Base-by-base conservation (phyloP, 2,329 filamentous ascomycete species). In the Arthroderma uncinatum region DNA sequence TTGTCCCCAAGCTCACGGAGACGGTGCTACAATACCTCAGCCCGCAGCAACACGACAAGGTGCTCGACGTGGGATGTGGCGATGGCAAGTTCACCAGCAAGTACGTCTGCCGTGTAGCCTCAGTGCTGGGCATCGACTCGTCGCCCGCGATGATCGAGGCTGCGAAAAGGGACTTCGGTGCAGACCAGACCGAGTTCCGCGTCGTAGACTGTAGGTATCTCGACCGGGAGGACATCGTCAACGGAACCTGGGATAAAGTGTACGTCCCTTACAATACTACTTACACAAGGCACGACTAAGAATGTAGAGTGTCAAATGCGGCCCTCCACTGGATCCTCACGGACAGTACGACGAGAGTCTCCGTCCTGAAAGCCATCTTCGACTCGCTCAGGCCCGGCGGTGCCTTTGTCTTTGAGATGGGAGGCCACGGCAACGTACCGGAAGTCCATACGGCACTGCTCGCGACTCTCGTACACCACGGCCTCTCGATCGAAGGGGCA, bases 241-340 rank as follows among this genome's bases (percentile, higher is more conserved):
- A 65, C 53, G 68, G 67, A 50, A 64, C 57, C 4, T 77, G 69
- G 64, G 70, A 74, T 60, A 85, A 85, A 64, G 77, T 76, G 63
- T 86, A 60, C 53, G 64, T 48, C 25, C 14, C 48, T 52, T n/a
- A 53, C 33, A 36, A 40, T 40, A 16, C 28, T n/a, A 21, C 28
- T 9, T 54, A 12, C 8, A 5, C n/a, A 33, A 30, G 8, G 9
- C 39, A 10, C 44, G 7, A 47, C 23, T 28, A 34, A 21, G 7
- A 40, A 48, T 57, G 25, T 21, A 70, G 67, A 2, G 62, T 86
- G 66, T 85, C 82, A 57, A 85, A 85, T 63, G 83, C 83, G 0
- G 83, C 82, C 0, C 74, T 86, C 67, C 82, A 85, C 69, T 86
- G 83, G 83, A 82, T 86, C 64, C 74, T 89, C 6, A 72, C 78